A percentile compares a stretch with the other conserved stretches of the same genome.
phyloP scores from a whole-genome alignment of 2,329 filamentous ascomycete species.

The Colletotrichum tropicicola region DNA sequence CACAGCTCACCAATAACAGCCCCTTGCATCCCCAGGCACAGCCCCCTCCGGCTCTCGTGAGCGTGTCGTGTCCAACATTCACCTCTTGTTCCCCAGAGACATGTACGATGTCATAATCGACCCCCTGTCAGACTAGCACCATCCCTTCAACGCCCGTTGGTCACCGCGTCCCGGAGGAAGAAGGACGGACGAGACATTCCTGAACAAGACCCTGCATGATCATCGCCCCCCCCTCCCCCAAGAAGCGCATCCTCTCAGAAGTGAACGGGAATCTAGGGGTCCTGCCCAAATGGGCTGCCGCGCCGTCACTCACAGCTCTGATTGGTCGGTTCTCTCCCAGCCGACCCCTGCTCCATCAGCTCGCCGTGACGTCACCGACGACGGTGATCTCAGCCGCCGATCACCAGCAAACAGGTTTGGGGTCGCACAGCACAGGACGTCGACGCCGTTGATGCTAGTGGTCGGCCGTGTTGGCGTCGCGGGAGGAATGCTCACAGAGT shows the following conservation, averaged over 20 bases:
- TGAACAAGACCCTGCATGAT: slow-evolving; percentile 21
- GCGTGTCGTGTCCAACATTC: not conserved
- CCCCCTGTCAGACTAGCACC: not conserved
- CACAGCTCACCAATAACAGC: not conserved
- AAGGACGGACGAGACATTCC: slow-evolving; percentile 7
- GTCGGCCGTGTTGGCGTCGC: not conserved
- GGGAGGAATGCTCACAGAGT: not conserved
- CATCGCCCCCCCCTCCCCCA: not conserved
- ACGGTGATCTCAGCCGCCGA: slow-evolving; percentile 20
- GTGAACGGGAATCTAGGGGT: slow-evolving; percentile 25
- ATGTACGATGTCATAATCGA: slow-evolving; percentile 17
- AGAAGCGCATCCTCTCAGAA: not conserved
- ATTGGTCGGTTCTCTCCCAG: not conserved
- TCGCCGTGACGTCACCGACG: slow-evolving; percentile 23
- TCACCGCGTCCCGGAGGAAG: too few relatives aligned
- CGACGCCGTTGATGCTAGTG: not conserved
- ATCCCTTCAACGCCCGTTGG: not conserved
- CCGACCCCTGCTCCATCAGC: not conserved
- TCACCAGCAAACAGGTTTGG: slow-evolving; percentile 27
- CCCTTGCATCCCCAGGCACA: slow-evolving; percentile 14
- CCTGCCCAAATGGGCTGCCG: slow-evolving; percentile 11
- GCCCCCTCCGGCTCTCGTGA: not conserved
- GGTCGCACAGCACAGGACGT: slow-evolving; percentile 5
- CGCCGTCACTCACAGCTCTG: not conserved
- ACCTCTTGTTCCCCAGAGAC: not conserved